A percentile compares a stretch with the other conserved stretches of the same genome.
Evolutionary conservation across 2,329 filamentous ascomycete species (phyloP).

Genomic region (Aspergillus fischeri): DNA sequence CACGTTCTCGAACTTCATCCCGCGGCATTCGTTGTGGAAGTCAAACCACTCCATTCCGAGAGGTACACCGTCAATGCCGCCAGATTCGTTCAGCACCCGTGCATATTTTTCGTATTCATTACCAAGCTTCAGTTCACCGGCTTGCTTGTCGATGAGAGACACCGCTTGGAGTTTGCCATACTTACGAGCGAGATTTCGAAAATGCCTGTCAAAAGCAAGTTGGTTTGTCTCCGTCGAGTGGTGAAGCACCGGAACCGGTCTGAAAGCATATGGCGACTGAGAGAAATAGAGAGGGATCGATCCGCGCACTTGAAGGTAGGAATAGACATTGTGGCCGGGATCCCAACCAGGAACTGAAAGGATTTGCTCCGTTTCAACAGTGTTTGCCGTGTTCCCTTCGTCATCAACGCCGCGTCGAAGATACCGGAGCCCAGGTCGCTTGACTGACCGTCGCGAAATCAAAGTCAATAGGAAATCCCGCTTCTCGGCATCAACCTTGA

Average conservation of each 20-base stretch:
- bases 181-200: conserved; percentile 60
- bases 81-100: conserved; percentile 61
- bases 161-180: conserved; percentile 78
- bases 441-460: conserved; percentile 82
- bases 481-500: conserved; percentile 24
- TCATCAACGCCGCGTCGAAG: conserved; percentile 87
- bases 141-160: conserved; percentile 84
- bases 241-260: conserved; percentile 76
- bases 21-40: conserved; percentile 85
- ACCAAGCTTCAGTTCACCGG: conserved; percentile 74
- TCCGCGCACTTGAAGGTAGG: conserved; percentile 81
- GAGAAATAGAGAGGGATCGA: conserved; percentile 96
- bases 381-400: conserved; percentile 81
- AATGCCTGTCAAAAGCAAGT: conserved; percentile 73
- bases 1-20: conserved; percentile 98
- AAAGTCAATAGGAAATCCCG: conserved; percentile 73
- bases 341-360: conserved; percentile 69
- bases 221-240: conserved; percentile 78
- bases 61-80: conserved; percentile 46
- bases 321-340: conserved; percentile 61
- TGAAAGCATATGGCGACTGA: conserved; percentile 88
- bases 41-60: conserved; percentile 93
- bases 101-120: conserved; percentile 69
- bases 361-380: conserved; percentile 92
- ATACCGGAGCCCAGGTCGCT: conserved; percentile 84